Evolutionary conservation across 169 alveolate species (phyloP).

Genomic region (Eimeria maxima): DNA sequence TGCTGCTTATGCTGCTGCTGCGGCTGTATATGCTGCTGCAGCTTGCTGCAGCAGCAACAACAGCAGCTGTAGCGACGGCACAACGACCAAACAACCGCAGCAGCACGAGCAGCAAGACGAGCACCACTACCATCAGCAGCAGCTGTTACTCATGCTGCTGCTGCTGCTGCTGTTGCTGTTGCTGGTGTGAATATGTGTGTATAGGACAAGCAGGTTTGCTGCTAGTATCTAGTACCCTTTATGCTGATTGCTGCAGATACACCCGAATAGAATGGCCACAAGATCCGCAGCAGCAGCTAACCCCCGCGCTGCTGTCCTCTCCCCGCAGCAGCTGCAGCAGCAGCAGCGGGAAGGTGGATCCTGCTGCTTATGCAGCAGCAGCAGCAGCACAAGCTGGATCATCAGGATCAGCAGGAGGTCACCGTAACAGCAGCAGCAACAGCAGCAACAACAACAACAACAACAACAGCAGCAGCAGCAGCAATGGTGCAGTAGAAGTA

Average conservation of each 20-base stretch:
- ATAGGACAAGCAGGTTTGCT: not conserved
- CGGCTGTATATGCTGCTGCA: not conserved
- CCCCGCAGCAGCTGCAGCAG: not conserved
- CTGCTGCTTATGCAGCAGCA: not conserved
- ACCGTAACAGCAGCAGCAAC: too few species aligned
- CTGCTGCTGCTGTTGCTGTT: too few species aligned
- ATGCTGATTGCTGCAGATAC: not conserved
- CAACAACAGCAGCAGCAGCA: too few species aligned
- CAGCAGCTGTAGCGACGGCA: constrained; percentile 28
- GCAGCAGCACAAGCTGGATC: not conserved
- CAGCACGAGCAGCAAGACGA: too few species aligned
- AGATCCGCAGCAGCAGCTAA: not conserved
- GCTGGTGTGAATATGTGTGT: too few species aligned
- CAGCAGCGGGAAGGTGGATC: not conserved
- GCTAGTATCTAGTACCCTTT: constrained; percentile 20
- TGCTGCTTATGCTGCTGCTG: too few species aligned
- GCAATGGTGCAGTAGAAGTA: not conserved
- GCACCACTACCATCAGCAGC: too few species aligned
- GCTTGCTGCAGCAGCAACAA: not conserved
- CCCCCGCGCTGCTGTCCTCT: not conserved
- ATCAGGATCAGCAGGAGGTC: too few species aligned
- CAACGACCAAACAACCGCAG: too few species aligned
- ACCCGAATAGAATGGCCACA: constrained; percentile 15
- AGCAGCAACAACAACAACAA: too few species aligned
- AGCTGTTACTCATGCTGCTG: too few species aligned